These are phyloP conservation scores for Prunus salicina DNA, from an alignment of 306 rosid species.

Conservation along the genomic window DNA sequence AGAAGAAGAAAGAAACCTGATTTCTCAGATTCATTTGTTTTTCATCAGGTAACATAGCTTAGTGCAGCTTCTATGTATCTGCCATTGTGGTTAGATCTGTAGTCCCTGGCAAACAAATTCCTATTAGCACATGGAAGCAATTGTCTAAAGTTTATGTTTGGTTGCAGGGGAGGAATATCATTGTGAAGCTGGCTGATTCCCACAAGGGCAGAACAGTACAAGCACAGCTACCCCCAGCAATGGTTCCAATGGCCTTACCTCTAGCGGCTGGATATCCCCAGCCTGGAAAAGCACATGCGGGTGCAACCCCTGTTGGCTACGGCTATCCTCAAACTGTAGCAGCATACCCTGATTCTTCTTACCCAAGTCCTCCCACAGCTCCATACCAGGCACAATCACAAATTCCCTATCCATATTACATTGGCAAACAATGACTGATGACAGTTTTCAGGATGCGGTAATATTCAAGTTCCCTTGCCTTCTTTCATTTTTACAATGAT, in stretches of 20 bases:
- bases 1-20: neutral
- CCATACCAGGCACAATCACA: conserved; percentile 53
- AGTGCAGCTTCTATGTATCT: neutral
- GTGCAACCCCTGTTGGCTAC: conserved; percentile 40
- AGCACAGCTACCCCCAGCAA: conserved; percentile 37
- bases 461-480: conserved; percentile 1
- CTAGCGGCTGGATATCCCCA: conserved; percentile 55
- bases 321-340: conserved; percentile 51
- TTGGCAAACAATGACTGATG: conserved; percentile 45
- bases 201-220: conserved; percentile 58
- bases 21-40: neutral
- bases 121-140: neutral
- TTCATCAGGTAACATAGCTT: neutral
- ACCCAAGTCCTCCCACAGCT: conserved; percentile 43
- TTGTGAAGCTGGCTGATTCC: conserved; percentile 71
- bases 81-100: neutral
- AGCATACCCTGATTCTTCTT: conserved; percentile 51
- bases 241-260: conserved; percentile 53
- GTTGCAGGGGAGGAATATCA: conserved; percentile 68
- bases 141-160: conserved; percentile 11
- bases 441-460: conserved; percentile 13
- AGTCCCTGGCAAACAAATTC: neutral
- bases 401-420: conserved; percentile 60
- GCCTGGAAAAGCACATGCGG: conserved; percentile 45
- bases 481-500: neutral